A percentile compares a stretch with the other conserved stretches of the same genome.
Evolutionary conservation across 345 rosid species (phyloP).

Genomic region (Carallia brachiata): DNA sequence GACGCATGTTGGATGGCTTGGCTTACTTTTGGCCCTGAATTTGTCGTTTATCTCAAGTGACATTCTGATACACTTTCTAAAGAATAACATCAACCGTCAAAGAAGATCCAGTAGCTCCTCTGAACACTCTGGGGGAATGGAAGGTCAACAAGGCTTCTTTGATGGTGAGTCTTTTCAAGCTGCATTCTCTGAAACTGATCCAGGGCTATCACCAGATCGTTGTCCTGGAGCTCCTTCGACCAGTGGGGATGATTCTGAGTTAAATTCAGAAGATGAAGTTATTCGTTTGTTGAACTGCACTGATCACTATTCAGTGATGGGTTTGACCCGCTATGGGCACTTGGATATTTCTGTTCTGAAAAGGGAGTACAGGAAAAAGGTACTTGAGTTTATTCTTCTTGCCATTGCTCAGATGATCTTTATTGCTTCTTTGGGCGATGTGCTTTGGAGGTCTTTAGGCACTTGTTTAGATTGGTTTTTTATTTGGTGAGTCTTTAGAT

Average conservation of each 20-base stretch:
- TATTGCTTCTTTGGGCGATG: not conserved
- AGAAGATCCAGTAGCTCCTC: conserved; percentile 37
- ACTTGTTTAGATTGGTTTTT: not conserved
- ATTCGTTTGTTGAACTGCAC: conserved; percentile 67
- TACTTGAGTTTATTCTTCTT: conserved; percentile 20
- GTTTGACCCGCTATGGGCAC: conserved; percentile 58
- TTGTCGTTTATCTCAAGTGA: conserved; percentile 92
- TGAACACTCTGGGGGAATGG: conserved; percentile 49
- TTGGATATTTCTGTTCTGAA: conserved; percentile 70
- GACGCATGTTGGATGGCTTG: conserved; percentile 79
- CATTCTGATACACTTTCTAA: conserved; percentile 67
- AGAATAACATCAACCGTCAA: conserved; percentile 55
- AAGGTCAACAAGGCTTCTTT: conserved; percentile 40
- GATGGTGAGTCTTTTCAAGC: conserved; percentile 46
- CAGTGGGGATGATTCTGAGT: conserved; percentile 75
- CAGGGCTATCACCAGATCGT: conserved; percentile 63
- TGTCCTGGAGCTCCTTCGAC: conserved; percentile 82
- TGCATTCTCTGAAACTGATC: conserved; percentile 55
- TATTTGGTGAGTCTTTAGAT: not conserved
- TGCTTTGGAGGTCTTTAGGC: not conserved
- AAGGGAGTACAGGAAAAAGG: conserved; percentile 96
- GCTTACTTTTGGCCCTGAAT: conserved; percentile 77
- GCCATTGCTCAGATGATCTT: conserved; percentile 6
- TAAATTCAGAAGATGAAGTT: conserved; percentile 93
- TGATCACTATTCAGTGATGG: conserved; percentile 84